A percentile compares a stretch with the other conserved stretches of the same genome.
These are phyloP conservation scores for Glycyrrhiza uralensis DNA, from an alignment of 306 rosid genomes.

Conservation along the genomic window DNA sequence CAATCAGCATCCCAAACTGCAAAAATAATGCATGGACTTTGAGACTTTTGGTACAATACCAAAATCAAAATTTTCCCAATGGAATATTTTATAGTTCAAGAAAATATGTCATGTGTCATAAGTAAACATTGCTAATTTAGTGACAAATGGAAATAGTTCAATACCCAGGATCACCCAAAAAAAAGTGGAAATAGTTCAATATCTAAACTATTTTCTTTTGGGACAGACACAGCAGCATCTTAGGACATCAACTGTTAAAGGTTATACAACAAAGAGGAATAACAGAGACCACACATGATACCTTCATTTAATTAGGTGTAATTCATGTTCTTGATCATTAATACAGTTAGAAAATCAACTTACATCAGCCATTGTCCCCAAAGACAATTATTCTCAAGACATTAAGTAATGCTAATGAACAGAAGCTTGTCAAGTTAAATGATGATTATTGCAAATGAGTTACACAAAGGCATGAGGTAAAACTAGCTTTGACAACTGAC, in stretches of 20 bases:
- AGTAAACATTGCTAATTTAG: no score
- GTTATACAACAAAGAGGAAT: neutral
- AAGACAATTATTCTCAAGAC: neutral
- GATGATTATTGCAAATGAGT: neutral
- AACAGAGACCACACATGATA: slow-evolving; percentile 1
- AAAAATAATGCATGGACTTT: slow-evolving; percentile 23
- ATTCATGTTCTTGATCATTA: no score
- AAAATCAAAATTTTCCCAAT: neutral
- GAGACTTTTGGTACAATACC: slow-evolving; percentile 2
- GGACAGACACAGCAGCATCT: neutral
- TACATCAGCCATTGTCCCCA: neutral
- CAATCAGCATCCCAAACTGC: slow-evolving; percentile 95
- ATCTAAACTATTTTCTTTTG: neutral
- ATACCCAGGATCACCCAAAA: no score
- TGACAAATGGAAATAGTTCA: no score
- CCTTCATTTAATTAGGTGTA: no score
- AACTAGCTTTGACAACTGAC: neutral
- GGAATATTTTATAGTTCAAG: neutral
- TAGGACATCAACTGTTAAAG: neutral
- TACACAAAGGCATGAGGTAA: neutral
- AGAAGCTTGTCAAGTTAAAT: neutral
- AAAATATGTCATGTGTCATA: neutral
- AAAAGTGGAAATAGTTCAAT: neutral
- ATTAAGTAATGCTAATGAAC: neutral
- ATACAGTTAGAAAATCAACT: no score